Conservation (phyloP, 2,329 filamentous ascomycete genomes). For the Alternaria angustiovoidea region DNA sequence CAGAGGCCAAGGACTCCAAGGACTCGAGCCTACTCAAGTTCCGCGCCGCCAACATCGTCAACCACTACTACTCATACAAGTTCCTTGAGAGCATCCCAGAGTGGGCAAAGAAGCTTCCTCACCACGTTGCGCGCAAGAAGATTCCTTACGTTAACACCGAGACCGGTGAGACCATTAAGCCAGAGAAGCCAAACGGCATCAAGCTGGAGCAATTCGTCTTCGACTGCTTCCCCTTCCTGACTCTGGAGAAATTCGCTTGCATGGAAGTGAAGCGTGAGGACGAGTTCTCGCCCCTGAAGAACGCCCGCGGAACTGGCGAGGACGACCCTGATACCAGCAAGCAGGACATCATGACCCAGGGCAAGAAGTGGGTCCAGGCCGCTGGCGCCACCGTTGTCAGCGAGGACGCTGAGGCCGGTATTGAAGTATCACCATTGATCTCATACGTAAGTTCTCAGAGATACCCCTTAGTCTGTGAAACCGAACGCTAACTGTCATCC, state of each 20-base stretch:
- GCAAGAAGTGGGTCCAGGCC: slow-evolving; percentile 81
- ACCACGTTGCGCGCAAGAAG: slow-evolving; percentile 98
- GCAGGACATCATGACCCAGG: slow-evolving; percentile 87
- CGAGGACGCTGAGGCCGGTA: slow-evolving; percentile 64
- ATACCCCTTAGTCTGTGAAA: not conserved
- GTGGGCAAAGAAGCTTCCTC: slow-evolving; percentile 86
- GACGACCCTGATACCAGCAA: slow-evolving; percentile 95
- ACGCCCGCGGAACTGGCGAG: slow-evolving; percentile 80
- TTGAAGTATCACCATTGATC: slow-evolving; percentile 91
- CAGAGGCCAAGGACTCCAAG: slow-evolving; percentile 85
- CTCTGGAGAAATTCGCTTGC: slow-evolving; percentile 88
- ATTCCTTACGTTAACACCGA: slow-evolving; percentile 84
- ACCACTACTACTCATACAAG: slow-evolving; percentile 97
- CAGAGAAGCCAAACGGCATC: slow-evolving; percentile 94
- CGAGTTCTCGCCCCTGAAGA: slow-evolving; percentile 98
- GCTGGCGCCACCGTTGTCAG: slow-evolving; percentile 79
- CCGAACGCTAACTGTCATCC: slow-evolving; percentile 5
- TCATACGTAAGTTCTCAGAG: slow-evolving; percentile 80
- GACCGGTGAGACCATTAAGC: slow-evolving; percentile 83
- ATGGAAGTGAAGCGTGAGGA: slow-evolving; percentile 97
- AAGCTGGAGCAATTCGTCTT: slow-evolving; percentile 99
- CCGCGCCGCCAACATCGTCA: slow-evolving; percentile 98
- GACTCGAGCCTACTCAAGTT: slow-evolving; percentile 87
- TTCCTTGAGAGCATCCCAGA: slow-evolving; percentile 91
- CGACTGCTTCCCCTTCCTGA: slow-evolving; percentile 91